Conservation (phyloP, 2,329 filamentous ascomycete species). For the Aspergillus versicolor region DNA sequence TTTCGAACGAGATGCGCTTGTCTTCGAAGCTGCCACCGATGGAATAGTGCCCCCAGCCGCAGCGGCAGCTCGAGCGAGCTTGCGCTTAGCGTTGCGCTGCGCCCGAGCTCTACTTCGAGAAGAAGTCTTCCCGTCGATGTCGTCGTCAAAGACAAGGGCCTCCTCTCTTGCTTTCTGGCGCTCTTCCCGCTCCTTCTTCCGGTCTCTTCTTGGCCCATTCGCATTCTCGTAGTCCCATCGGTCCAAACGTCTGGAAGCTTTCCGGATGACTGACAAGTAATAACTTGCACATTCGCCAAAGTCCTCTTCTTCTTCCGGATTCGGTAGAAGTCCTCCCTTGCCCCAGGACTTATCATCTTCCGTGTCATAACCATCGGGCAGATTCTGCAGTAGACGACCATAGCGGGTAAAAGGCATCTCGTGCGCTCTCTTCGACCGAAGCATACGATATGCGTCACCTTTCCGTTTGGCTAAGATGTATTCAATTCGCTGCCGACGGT, state of each 20-base stretch:
- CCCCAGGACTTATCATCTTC: conserved; percentile 46
- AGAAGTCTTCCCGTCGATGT: conserved; percentile 18
- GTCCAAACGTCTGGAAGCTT: conserved; percentile 44
- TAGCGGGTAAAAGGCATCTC: conserved; percentile 43
- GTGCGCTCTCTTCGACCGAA: conserved; percentile 39
- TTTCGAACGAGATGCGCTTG: conserved; percentile 25
- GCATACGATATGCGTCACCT: conserved; percentile 35
- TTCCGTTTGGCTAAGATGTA: conserved; percentile 47
- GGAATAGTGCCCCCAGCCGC: conserved; percentile 23
- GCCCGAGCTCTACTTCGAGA: conserved; percentile 24
- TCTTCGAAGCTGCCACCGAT: conserved; percentile 17
- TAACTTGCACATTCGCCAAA: conserved; percentile 49
- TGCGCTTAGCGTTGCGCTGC: conserved; percentile 30
- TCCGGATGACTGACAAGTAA: conserved; percentile 44
- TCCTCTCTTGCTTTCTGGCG: conserved; percentile 34
- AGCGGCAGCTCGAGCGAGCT: conserved; percentile 22
- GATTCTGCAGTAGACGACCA: conserved; percentile 40
- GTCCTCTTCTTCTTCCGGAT: conserved; percentile 46
- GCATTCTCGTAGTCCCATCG: conserved; percentile 47
- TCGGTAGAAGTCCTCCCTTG: conserved; percentile 43
- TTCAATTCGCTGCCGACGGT: conserved; percentile 49
- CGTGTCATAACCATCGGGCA: conserved; percentile 48
- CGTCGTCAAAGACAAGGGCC: conserved; percentile 19
- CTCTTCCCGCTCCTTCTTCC: conserved; percentile 38
- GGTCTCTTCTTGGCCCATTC: conserved; percentile 38